A percentile compares a stretch with the other conserved stretches of the same genome.
Evolutionary conservation across 2,329 filamentous ascomycete genomes (phyloP).

Genomic region (Sarocladium kiliense): DNA sequence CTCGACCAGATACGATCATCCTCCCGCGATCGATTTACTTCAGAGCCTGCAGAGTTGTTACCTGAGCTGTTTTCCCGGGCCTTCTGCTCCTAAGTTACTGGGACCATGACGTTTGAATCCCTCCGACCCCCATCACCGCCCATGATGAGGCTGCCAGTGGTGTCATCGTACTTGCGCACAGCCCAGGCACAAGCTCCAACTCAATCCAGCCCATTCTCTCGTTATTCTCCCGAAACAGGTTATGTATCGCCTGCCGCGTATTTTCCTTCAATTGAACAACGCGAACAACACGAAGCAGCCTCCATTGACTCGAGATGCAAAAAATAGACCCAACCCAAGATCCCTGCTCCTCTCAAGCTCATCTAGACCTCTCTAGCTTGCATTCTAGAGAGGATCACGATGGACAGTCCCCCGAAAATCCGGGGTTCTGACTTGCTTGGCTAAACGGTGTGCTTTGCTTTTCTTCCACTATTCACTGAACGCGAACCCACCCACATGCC

Average conservation of each 20-base stretch:
- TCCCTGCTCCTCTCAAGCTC: not conserved
- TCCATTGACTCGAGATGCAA: no score
- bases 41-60: not conserved
- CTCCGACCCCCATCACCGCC: not conserved
- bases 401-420: not conserved
- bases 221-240: not conserved
- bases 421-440: not conserved
- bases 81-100: not conserved
- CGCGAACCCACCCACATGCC: not conserved
- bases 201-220: not conserved
- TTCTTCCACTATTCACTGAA: not conserved
- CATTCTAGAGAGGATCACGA: not conserved
- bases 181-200: conserved; percentile 1
- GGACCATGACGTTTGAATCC: not conserved
- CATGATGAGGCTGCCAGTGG: not conserved
- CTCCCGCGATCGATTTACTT: not conserved
- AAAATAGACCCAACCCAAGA: not conserved
- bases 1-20: no score
- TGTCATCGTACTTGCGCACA: not conserved
- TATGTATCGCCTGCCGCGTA: not conserved
- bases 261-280: no score
- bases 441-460: not conserved
- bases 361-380: not conserved
- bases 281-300: not conserved
- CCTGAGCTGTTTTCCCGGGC: not conserved